These are phyloP conservation scores for Hebeloma cylindrosporum DNA, from an alignment of 768 basidiomycete species.

Conservation along the genomic window DNA sequence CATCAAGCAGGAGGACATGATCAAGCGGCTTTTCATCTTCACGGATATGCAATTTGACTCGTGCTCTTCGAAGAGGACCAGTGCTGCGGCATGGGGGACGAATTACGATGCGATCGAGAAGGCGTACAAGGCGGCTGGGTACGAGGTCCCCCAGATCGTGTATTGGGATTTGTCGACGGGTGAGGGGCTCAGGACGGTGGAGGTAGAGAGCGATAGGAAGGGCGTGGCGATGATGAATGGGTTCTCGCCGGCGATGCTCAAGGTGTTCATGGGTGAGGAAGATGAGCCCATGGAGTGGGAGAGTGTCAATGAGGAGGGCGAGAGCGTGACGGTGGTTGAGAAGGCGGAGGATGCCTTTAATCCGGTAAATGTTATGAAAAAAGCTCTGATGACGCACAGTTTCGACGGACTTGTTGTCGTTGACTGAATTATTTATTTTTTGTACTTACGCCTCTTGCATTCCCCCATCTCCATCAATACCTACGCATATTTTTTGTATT, in stretches of 20 bases:
- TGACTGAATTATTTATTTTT: too few species aligned
- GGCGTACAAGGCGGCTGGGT: constrained; percentile 60
- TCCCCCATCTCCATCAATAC: too few species aligned
- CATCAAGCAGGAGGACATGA: constrained; percentile 67
- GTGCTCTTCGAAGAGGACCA: constrained; percentile 5
- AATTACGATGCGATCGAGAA: constrained; percentile 57
- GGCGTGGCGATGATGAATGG: constrained; percentile 73
- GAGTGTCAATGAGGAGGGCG: constrained; percentile 32
- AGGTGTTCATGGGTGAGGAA: constrained; percentile 64
- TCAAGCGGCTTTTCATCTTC: constrained; percentile 75
- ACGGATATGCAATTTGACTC: constrained; percentile 78
- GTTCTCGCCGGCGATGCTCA: constrained; percentile 67
- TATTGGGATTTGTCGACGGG: constrained; percentile 60
- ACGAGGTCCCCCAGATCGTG: constrained; percentile 71
- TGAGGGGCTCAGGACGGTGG: constrained; percentile 34
- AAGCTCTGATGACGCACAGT: constrained; percentile 46
- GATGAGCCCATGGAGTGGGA: constrained; percentile 37
- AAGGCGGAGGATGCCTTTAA: constrained; percentile 32
- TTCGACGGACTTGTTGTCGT: constrained; percentile 59
- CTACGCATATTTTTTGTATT: too few species aligned
- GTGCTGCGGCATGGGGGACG: constrained; percentile 49
- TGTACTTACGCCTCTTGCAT: too few species aligned
- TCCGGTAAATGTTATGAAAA: constrained; percentile 47
- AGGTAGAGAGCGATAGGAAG: constrained; percentile 50
- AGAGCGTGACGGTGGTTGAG: constrained; percentile 20